These are phyloP conservation scores for Fusarium burgessii DNA, from an alignment of 2,329 filamentous ascomycete species.

Conservation along the genomic window DNA sequence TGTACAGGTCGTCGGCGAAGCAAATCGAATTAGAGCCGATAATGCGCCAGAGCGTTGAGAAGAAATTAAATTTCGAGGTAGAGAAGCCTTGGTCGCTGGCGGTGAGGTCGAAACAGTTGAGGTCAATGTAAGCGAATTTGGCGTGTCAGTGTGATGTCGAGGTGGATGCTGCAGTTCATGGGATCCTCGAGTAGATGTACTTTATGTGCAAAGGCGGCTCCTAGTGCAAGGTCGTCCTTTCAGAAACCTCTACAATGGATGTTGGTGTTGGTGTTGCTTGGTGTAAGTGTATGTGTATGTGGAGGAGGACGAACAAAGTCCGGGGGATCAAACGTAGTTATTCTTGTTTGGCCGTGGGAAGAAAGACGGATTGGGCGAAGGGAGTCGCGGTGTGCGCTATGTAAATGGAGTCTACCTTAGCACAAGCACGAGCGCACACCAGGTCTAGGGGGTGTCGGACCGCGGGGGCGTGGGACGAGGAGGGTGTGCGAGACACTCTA, in stretches of 20 bases:
- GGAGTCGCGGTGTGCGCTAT: conserved; percentile 47
- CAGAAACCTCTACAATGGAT: conserved; percentile 21
- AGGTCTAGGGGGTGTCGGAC: conserved; percentile 25
- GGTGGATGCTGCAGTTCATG: conserved; percentile 43
- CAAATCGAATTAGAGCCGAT: conserved; percentile 37
- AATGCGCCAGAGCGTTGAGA: conserved; percentile 36
- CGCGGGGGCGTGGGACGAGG: conserved; percentile 14
- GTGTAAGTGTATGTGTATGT: conserved; percentile 43
- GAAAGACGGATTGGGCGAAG: conserved; percentile 47
- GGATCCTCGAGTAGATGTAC: conserved; percentile 40
- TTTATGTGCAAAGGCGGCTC: conserved; percentile 31
- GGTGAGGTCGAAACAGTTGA: conserved; percentile 12
- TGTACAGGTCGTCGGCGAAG: conserved; percentile 34
- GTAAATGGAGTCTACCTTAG: conserved; percentile 39
- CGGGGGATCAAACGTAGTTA: conserved; percentile 47
- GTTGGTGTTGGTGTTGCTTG: conserved; percentile 23
- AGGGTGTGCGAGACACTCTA: conserved; percentile 8
- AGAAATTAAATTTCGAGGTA: conserved; percentile 11
- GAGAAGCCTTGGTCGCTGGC: conserved; percentile 12
- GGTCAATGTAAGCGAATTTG: conserved; percentile 38
- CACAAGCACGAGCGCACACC: conserved; percentile 38
- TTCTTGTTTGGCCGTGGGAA: conserved; percentile 46
- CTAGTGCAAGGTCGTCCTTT: conserved; percentile 27
- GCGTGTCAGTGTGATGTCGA: conserved; percentile 31
- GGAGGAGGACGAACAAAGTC: conserved; percentile 42